A percentile compares a stretch with the other conserved stretches of the same genome.
phyloP scores from a whole-genome alignment of 345 rosid species.

The Salix exigua region DNA sequence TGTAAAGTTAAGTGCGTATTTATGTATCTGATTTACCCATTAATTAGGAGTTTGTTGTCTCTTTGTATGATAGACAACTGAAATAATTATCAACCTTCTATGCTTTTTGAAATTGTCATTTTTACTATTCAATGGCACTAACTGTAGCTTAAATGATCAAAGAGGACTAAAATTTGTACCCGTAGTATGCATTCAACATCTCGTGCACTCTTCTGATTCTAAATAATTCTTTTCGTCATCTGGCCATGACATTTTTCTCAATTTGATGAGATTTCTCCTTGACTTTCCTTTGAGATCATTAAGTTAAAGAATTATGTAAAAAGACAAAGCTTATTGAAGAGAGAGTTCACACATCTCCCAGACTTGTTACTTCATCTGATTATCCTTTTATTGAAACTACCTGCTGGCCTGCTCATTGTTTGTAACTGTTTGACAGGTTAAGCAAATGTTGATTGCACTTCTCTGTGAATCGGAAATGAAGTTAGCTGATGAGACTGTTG shows the following conservation, averaged over 20 bases:
- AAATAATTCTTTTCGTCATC: neutral
- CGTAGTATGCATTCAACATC: neutral
- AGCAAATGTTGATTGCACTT: constrained; percentile 96
- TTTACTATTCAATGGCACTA: neutral
- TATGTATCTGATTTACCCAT: neutral
- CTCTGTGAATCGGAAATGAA: constrained; percentile 95
- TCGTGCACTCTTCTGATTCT: constrained; percentile 1
- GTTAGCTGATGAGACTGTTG: constrained; percentile 93
- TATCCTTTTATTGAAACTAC: constrained; percentile 9
- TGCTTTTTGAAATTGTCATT: neutral
- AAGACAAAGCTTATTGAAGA: neutral
- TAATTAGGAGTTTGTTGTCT: neutral
- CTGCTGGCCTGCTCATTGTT: constrained; percentile 25
- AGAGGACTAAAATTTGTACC: neutral
- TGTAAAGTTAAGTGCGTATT: neutral
- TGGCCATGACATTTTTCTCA: neutral
- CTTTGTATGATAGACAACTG: neutral
- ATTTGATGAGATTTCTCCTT: neutral
- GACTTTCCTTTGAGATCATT: neutral
- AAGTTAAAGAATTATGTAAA: neutral
- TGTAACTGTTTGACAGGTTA: constrained; percentile 62
- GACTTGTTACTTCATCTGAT: constrained; percentile 8
- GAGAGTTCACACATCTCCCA: neutral
- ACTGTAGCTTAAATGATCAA: neutral
- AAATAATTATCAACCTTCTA: neutral